Conservation (phyloP, 148 eudicot genomes). For the Persicaria tinctoria region DNA sequence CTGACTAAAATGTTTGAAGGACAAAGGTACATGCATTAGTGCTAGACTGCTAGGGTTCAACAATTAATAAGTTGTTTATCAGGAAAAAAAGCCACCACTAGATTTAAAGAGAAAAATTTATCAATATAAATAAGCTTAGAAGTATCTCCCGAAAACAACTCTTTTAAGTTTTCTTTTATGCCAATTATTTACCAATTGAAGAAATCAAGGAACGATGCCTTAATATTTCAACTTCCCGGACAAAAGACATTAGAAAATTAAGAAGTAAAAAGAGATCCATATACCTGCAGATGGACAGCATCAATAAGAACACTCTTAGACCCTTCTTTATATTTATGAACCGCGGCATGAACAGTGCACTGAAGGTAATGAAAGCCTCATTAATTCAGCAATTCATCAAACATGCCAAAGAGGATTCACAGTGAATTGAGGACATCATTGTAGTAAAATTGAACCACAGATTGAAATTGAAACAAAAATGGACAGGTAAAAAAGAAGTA, state of each 20-base stretch:
- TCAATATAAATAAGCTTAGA: background rate
- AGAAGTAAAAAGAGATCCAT: background rate
- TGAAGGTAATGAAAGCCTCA: constrained; percentile 22
- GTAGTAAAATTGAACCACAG: background rate
- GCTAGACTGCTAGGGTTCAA: background rate
- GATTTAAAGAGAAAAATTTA: background rate
- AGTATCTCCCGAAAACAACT: background rate
- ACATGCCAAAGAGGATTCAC: background rate
- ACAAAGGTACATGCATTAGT: background rate
- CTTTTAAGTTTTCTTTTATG: background rate
- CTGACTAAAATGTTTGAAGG: background rate
- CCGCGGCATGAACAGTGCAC: constrained; percentile 63
- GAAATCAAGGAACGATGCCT: background rate
- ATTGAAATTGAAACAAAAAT: background rate
- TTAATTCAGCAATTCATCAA: background rate
- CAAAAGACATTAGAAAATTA: background rate
- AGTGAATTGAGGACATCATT: background rate
- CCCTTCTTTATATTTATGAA: constrained; percentile 29
- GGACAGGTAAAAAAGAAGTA: background rate
- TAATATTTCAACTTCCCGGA: background rate
- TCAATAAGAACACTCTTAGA: constrained; percentile 49
- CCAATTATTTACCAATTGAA: background rate
- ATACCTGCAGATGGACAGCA: constrained; percentile 67
- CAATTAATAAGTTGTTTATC: background rate
- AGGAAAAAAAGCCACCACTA: background rate